Evolutionary conservation across 1,284 basidiomycete genomes (phyloP).

Genomic region (Tylopilus sp.): DNA sequence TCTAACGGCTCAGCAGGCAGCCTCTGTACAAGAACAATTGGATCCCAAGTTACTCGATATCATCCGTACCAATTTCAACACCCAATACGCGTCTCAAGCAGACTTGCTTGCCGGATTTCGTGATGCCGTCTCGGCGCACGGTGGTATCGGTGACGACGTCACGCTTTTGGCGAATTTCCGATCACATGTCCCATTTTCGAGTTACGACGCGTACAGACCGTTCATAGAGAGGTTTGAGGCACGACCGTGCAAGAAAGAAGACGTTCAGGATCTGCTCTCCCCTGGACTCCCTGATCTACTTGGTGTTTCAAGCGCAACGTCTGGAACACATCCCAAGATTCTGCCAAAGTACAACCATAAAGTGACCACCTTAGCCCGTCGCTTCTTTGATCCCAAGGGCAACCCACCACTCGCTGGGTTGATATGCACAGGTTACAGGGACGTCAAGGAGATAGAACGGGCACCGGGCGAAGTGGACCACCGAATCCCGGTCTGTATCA

Average conservation of each 20-base stretch:
- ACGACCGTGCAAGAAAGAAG: constrained; percentile 15
- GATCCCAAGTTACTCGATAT: constrained; percentile 13
- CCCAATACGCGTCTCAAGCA: constrained; percentile 15
- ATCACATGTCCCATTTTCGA: constrained; percentile 14
- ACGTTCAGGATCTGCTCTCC: constrained; percentile 25
- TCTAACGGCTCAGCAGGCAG: background rate
- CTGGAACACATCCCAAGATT: constrained; percentile 12
- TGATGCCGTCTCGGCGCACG: background rate
- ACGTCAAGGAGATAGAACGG: constrained; percentile 12
- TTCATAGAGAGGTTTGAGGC: constrained; percentile 20
- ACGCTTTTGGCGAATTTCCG: constrained; percentile 11
- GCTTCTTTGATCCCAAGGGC: background rate
- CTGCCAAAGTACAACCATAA: constrained; percentile 1
- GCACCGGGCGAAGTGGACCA: constrained; percentile 2
- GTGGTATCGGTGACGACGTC: background rate
- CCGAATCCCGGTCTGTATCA: background rate
- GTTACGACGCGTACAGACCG: constrained; percentile 23
- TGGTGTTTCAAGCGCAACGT: constrained; percentile 20
- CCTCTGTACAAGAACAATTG: constrained; percentile 4
- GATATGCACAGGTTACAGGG: background rate
- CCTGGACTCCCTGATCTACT: constrained; percentile 23
- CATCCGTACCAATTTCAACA: constrained; percentile 15
- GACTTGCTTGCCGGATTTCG: constrained; percentile 11
- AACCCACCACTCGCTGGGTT: background rate
- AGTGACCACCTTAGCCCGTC: no score